Evolutionary conservation across 2,329 filamentous ascomycete species (phyloP).

Genomic region (Cytospora leucostoma): DNA sequence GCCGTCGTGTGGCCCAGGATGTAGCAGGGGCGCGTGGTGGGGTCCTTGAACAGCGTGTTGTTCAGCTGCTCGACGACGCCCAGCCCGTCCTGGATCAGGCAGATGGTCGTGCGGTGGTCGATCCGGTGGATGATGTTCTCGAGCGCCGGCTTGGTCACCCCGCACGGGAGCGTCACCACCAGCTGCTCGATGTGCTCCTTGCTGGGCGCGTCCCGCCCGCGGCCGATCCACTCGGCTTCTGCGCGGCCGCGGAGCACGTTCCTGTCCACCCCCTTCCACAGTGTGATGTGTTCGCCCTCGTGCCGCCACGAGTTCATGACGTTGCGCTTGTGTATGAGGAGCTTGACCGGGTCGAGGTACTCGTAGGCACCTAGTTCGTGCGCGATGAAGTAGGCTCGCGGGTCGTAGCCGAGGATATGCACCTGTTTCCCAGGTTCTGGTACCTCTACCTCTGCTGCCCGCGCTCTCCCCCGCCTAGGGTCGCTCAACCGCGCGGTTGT

Average conservation of each 20-base stretch:
- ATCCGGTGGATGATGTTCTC: conserved; percentile 35
- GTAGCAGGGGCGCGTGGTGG: conserved; percentile 68
- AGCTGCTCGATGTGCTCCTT: conserved; percentile 33
- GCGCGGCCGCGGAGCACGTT: conserved; percentile 27
- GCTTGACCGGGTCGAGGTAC: conserved; percentile 35
- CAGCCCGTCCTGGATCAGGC: conserved; percentile 49
- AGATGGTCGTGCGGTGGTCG: conserved; percentile 38
- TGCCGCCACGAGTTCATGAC: conserved; percentile 33
- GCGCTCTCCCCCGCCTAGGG: neutral
- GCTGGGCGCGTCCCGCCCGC: conserved; percentile 15
- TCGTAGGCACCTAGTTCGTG: conserved; percentile 35
- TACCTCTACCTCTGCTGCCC: conserved; percentile 2
- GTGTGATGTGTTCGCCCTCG: conserved; percentile 28
- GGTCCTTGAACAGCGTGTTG: conserved; percentile 67
- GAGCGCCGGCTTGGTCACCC: conserved; percentile 32
- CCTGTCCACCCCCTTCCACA: conserved; percentile 28
- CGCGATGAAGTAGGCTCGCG: conserved; percentile 33
- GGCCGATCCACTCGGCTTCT: conserved; percentile 31
- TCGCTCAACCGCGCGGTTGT: conserved; percentile 5
- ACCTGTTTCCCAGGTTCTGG: conserved; percentile 7
- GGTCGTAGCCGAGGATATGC: conserved; percentile 26
- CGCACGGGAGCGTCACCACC: conserved; percentile 37
- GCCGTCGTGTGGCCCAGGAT: conserved; percentile 66
- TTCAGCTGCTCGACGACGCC: conserved; percentile 82
- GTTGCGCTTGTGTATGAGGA: conserved; percentile 32